Percentiles rank a stretch among this genome's conserved stretches.
Evolutionary conservation across 495 filamentous ascomycete species (phyloP).

Genomic region (Aspergillus panamensis): DNA sequence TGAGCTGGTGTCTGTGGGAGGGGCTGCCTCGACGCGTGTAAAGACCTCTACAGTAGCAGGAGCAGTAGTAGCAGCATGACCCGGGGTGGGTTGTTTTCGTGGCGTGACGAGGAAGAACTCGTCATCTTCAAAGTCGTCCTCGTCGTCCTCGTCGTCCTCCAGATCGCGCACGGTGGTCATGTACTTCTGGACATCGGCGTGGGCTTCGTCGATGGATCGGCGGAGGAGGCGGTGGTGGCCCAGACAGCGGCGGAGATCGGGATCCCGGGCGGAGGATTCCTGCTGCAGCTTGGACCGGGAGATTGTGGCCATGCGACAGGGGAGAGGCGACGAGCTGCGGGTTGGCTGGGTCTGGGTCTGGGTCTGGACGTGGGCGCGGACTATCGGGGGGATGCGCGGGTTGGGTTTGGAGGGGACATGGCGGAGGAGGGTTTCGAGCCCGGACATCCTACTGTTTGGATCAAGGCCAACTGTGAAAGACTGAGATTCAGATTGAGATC

Average conservation of each 20-base stretch:
- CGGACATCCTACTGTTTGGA: neutral
- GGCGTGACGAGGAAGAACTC: too few relatives aligned
- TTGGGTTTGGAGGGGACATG: slow-evolving; percentile 18
- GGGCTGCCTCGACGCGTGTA: neutral
- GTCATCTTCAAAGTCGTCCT: neutral
- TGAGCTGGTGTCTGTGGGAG: neutral
- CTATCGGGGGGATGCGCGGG: slow-evolving; percentile 23
- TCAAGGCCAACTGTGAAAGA: too few relatives aligned
- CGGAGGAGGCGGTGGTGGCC: slow-evolving; percentile 24
- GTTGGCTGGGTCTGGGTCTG: neutral
- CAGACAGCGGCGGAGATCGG: slow-evolving; percentile 28
- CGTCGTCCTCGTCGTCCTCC: slow-evolving; percentile 7
- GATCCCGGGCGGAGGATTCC: slow-evolving; percentile 18
- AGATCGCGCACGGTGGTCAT: slow-evolving; percentile 9
- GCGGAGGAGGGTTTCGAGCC: slow-evolving; percentile 8
- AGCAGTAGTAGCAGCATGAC: neutral
- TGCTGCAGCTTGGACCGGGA: slow-evolving; percentile 23
- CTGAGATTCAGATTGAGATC: neutral
- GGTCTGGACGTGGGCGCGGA: neutral
- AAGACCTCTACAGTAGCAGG: neutral
- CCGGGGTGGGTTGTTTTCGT: too few relatives aligned
- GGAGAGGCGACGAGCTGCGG: slow-evolving; percentile 7
- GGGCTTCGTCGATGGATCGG: slow-evolving; percentile 20
- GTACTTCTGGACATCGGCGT: slow-evolving; percentile 18
- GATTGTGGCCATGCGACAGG: slow-evolving; percentile 19